Base-by-base conservation (phyloP, 495 filamentous ascomycete species). In the Penicillium diatomitis region DNA sequence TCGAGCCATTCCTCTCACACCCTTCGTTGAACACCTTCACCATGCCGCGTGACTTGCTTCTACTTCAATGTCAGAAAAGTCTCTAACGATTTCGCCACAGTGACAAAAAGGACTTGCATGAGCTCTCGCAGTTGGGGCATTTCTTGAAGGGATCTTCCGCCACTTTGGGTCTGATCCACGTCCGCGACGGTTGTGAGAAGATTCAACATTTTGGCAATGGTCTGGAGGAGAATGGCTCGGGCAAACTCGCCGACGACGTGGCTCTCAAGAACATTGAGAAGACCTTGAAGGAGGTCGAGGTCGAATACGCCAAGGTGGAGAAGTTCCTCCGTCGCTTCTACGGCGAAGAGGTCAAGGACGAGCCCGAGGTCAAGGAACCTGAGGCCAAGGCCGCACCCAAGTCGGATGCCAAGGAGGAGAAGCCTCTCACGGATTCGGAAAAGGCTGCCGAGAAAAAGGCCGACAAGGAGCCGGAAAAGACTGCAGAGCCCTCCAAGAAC, bases 101-200 rank as follows among this genome's bases (percentile, higher is more conserved):
- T 34, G 61, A 76, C 52, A 56, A 73, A 8, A 70, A 72, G 51
- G 74, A 95, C 50, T 82, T 96, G 35, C 64, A 64, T 3, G 70
- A 81, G 47, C 82, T 98, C 10, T 96, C 90, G 11, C 73, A 73
- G 10, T 81, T 95, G 29, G 92, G 92, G 28, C 92, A 98, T 69
- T 98, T 96, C 72, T 73, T 98, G 46, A 98, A 98, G 68, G 92
- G 92, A 36, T 96, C 91, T n/a, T 96, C 91, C 7, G 92, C 92
- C 12, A 97, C 94, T 5, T 81, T 98, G 44, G 92, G 92, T 27
- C 78, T 98, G 36, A 87, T 74, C 56, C 94, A 95, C 69, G 86
- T 98, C 60, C 88, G 88, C 64, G 90, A 96, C 56, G 81, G 78
- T 47, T 98, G 92, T 65, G 91, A 96, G 67, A 87, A 94, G 74